Percentiles rank a stretch among this genome's conserved stretches.
Evolutionary conservation across 805 yeast genomes (phyloP).

Genomic region (Hanseniaspora thailandica): DNA sequence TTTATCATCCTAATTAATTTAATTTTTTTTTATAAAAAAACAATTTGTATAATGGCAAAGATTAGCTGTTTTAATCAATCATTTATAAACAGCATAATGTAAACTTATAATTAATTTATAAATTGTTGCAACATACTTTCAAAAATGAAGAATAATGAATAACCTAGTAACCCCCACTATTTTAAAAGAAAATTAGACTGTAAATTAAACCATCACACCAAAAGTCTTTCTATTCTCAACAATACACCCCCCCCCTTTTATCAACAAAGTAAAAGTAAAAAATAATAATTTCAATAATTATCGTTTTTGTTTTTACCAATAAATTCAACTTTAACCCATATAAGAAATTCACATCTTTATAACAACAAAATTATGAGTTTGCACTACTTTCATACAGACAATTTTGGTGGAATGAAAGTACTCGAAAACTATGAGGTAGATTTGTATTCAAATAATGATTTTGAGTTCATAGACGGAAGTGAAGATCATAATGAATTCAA

Average conservation of each 20-base stretch:
- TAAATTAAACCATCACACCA: no score
- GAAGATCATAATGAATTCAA: not conserved
- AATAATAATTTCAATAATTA: not conserved
- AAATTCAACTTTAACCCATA: not conserved
- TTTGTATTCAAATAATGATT: not conserved
- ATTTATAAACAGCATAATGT: no score
- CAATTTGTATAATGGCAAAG: no score
- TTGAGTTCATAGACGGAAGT: not conserved
- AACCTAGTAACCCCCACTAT: no score
- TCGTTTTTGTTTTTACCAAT: not conserved
- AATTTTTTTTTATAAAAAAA: no score
- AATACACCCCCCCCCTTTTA: no score
- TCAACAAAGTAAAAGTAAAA: not conserved
- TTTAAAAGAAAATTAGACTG: no score
- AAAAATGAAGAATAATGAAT: no score
- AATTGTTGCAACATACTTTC: no score
- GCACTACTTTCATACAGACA: slow-evolving; percentile 8
- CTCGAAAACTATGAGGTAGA: not conserved
- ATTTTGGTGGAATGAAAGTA: not conserved
- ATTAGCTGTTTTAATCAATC: no score
- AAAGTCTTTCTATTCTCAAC: no score
- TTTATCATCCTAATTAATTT: not conserved
- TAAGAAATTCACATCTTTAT: not conserved
- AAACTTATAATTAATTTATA: no score
- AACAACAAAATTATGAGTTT: slow-evolving; percentile 9